Evolutionary conservation across 176 grass and related monocot genomes (phyloP).

Genomic region (Oryza glaberrima): DNA sequence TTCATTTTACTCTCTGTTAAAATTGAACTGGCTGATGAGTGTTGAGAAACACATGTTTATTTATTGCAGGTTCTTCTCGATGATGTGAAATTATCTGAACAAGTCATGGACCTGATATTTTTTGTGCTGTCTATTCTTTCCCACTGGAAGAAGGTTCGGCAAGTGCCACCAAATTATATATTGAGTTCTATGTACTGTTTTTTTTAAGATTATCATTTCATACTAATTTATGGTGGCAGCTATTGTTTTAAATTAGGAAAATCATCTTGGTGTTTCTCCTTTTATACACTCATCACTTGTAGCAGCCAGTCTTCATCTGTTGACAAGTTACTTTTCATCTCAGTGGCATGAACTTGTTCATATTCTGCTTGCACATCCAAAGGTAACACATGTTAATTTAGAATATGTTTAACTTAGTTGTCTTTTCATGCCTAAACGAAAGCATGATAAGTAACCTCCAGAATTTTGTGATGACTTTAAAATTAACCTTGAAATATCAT

Average conservation of each 20-base stretch:
- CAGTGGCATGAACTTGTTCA: conserved; percentile 93
- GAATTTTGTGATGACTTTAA: not conserved
- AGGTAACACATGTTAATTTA: conserved; percentile 53
- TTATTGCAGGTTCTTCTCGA: conserved; percentile 82
- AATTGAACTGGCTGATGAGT: conserved; percentile 13
- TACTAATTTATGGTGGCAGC: conserved; percentile 53
- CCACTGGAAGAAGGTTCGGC: conserved; percentile 67
- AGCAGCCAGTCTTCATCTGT: conserved; percentile 77
- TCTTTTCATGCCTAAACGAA: not conserved
- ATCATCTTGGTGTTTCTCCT: conserved; percentile 56
- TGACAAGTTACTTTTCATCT: conserved; percentile 83
- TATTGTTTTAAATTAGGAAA: conserved; percentile 63
- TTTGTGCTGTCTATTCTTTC: conserved; percentile 81
- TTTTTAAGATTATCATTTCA: conserved; percentile 35
- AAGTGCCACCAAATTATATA: conserved; percentile 37
- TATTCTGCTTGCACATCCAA: conserved; percentile 95
- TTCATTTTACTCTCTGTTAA: conserved; percentile 23
- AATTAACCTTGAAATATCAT: not conserved
- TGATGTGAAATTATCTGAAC: conserved; percentile 84
- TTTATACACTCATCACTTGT: conserved; percentile 78
- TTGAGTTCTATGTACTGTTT: conserved; percentile 14
- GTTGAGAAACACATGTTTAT: conserved; percentile 29
- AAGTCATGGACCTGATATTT: conserved; percentile 93
- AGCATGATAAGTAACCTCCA: not conserved
- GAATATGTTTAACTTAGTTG: not conserved